phyloP scores from a whole-genome alignment of 352 stramenopile genomes.

The Globisporangium megalacanthum region DNA sequence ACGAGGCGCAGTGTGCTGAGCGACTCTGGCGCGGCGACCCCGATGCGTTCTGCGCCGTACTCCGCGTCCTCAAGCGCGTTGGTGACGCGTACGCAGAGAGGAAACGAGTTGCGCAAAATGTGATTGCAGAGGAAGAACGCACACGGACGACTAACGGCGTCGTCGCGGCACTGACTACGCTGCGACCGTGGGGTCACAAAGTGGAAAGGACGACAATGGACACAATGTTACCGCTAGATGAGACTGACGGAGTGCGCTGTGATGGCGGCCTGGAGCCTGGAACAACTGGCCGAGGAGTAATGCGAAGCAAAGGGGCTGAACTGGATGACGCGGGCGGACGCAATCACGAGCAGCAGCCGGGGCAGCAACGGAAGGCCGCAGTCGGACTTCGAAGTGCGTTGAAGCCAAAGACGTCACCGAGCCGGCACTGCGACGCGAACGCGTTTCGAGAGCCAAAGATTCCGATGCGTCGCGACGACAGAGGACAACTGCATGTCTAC shows the following conservation, averaged over 20 bases:
- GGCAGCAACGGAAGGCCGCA: not conserved
- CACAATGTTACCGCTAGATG: too few relatives aligned
- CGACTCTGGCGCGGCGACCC: constrained; percentile 29
- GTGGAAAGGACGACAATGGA: too few relatives aligned
- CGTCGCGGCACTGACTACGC: not conserved
- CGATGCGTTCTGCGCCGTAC: constrained; percentile 37
- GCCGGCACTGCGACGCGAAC: not conserved
- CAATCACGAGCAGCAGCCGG: not conserved
- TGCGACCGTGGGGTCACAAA: not conserved
- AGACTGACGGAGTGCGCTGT: too few relatives aligned
- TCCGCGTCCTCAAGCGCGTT: constrained; percentile 39
- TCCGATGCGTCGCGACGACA: constrained; percentile 14
- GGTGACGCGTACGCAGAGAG: not conserved
- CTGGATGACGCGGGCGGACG: not conserved
- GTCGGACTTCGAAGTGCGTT: not conserved
- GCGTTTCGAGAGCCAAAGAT: not conserved
- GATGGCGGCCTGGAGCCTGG: not conserved
- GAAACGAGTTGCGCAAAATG: not conserved
- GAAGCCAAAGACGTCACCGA: constrained; percentile 7
- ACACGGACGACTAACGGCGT: too few relatives aligned
- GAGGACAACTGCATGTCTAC: constrained; percentile 25
- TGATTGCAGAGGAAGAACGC: not conserved
- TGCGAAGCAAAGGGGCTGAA: not conserved
- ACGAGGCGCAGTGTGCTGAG: constrained; percentile 30
- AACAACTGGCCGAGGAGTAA: not conserved